Percentiles rank a stretch among this genome's conserved stretches.
Conservation (phyloP, 306 rosid genomes). For the Malus sylvestris region DNA sequence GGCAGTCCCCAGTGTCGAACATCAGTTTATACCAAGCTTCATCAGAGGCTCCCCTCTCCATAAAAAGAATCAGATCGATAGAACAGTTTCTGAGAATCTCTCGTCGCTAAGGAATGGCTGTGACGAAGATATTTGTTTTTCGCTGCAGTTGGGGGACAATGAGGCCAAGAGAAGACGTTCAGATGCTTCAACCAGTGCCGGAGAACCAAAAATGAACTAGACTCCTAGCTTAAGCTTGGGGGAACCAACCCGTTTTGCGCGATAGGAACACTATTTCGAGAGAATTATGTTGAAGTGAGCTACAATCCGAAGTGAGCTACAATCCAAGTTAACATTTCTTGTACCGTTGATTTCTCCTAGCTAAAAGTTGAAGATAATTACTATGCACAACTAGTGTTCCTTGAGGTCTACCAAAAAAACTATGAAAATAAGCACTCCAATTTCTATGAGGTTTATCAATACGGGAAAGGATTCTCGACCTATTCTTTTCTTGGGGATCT, state of each 20-base stretch:
- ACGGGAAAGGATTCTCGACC: too few species aligned
- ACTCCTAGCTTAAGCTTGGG: slow-evolving; percentile 20
- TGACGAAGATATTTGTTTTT: slow-evolving; percentile 71
- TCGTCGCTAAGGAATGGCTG: slow-evolving; percentile 59
- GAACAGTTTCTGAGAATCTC: slow-evolving; percentile 55
- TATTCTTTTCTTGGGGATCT: rapidly evolving
- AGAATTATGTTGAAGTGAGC: not conserved
- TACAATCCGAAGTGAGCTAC: not conserved
- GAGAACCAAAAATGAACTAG: slow-evolving; percentile 47
- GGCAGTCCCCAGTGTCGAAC: slow-evolving; percentile 70
- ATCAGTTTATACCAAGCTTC: slow-evolving; percentile 89
- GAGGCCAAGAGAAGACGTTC: slow-evolving; percentile 92
- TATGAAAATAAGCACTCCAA: too few species aligned
- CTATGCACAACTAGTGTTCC: not conserved
- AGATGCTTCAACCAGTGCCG: slow-evolving; percentile 62
- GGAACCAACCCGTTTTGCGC: slow-evolving; percentile 11
- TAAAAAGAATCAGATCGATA: slow-evolving; percentile 35
- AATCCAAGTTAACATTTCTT: too few species aligned
- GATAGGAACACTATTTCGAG: slow-evolving; percentile 1
- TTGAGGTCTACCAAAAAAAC: too few species aligned
- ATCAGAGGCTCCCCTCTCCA: slow-evolving; percentile 58
- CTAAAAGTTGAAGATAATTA: not conserved
- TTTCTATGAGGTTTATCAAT: not conserved
- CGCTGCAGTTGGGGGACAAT: slow-evolving; percentile 85
- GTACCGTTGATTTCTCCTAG: not conserved